Conservation (phyloP, 164 flowering plant species). For the Vitis vinifera region ASM3070453v1 NC_081821.1:1385501-1386000, state of each 20-base stretch:
- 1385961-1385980: not conserved
- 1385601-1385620: not conserved
- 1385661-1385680: not conserved
- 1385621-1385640: not conserved
- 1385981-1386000: not conserved
- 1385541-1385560: no score
- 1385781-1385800: no score
- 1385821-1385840: constrained; percentile 54
- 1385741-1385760: constrained; percentile 7
- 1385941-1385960: constrained; percentile 7
- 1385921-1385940: constrained; percentile 19
- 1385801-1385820: constrained; percentile 15
- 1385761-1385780: no score
- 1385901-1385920: constrained; percentile 56
- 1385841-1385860: constrained; percentile 47
- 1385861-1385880: constrained; percentile 54
- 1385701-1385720: not conserved
- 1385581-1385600: not conserved
- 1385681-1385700: not conserved
- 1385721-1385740: not conserved
- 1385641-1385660: not conserved
- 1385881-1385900: constrained; percentile 49
- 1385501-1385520: no score
- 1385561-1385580: no score
- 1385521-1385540: no score